phyloP scores from a whole-genome alignment of 2,329 filamentous ascomycete species.

The Aspergillus puulaauensis region DNA sequence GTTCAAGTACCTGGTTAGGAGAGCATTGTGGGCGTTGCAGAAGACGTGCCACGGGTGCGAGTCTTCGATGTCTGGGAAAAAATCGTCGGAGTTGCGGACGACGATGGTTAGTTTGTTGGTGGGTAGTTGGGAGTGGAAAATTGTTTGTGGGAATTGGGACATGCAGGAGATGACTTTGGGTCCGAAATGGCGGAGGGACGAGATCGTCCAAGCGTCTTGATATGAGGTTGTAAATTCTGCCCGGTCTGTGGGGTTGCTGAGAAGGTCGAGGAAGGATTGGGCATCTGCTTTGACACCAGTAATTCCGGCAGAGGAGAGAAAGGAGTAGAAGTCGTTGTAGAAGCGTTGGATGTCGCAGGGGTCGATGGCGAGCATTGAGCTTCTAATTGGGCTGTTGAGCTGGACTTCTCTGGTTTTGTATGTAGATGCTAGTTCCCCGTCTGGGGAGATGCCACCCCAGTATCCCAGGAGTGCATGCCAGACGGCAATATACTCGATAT shows the following conservation, averaged over 20 bases:
- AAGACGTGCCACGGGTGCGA: conserved; percentile 96
- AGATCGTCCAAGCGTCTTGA: conserved; percentile 81
- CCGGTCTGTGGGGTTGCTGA: conserved; percentile 68
- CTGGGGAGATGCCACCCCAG: conserved; percentile 82
- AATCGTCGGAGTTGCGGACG: conserved; percentile 84
- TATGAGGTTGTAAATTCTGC: conserved; percentile 71
- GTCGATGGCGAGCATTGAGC: conserved; percentile 70
- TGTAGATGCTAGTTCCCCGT: conserved; percentile 69
- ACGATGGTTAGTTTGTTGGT: conserved; percentile 71
- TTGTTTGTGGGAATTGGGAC: conserved; percentile 81
- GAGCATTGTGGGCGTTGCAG: conserved; percentile 83
- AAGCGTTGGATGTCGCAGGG: conserved; percentile 72
- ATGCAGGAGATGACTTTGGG: conserved; percentile 86
- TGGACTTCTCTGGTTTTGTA: conserved; percentile 71
- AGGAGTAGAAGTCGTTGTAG: conserved; percentile 89
- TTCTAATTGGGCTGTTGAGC: conserved; percentile 52
- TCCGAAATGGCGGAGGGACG: conserved; percentile 74
- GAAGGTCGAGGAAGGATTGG: conserved; percentile 83
- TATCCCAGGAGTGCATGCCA: conserved; percentile 91
- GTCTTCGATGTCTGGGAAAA: conserved; percentile 77
- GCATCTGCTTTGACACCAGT: conserved; percentile 91
- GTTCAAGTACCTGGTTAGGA: conserved; percentile 82
- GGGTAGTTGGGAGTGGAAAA: conserved; percentile 82
- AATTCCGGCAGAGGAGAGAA: conserved; percentile 71
- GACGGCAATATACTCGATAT: conserved; percentile 80